Percentiles rank a stretch among this genome's conserved stretches.
These are phyloP conservation scores for Senecio squalidus DNA, from an alignment of 140 eudicot genomes.

Conservation along the genomic window DNA sequence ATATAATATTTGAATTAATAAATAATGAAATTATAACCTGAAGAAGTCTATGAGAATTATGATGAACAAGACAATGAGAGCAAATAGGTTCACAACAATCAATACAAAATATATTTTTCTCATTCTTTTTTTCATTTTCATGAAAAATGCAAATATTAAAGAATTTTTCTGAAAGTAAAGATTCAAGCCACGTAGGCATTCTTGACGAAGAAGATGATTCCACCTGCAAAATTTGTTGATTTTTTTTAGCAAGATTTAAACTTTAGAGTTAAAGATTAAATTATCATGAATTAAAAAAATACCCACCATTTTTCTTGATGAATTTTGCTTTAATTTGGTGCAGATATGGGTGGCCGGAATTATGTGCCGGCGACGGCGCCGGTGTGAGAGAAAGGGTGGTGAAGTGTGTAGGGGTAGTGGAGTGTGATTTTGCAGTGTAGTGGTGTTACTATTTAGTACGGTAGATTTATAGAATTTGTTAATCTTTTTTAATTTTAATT, in stretches of 20 bases:
- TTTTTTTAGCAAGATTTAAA: not conserved
- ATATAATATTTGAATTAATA: not conserved
- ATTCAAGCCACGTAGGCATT: conserved; percentile 55
- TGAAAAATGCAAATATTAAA: conserved; percentile 61
- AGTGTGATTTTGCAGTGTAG: conserved; percentile 17
- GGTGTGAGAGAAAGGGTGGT: not conserved
- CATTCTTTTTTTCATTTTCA: conserved; percentile 59
- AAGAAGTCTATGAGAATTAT: conserved; percentile 65
- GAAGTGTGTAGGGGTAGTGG: not conserved
- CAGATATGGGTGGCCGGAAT: not conserved
- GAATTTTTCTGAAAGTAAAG: conserved; percentile 46
- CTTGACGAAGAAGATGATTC: conserved; percentile 23
- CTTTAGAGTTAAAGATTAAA: not conserved
- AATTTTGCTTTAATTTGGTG: not conserved
- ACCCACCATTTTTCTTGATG: conserved; percentile 12
- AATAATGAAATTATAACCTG: conserved; percentile 37
- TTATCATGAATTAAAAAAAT: not conserved
- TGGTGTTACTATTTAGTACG: conserved; percentile 28
- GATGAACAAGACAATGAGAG: conserved; percentile 53
- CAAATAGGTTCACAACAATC: conserved; percentile 68
- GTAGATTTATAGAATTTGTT: conserved; percentile 21
- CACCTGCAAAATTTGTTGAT: conserved; percentile 25
- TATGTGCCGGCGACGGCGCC: conserved; percentile 15
- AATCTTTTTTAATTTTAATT: not conserved
- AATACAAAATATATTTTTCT: conserved; percentile 73